Conservation (phyloP, 2,329 filamentous ascomycete genomes). For the Fusarium nygamai region DNA sequence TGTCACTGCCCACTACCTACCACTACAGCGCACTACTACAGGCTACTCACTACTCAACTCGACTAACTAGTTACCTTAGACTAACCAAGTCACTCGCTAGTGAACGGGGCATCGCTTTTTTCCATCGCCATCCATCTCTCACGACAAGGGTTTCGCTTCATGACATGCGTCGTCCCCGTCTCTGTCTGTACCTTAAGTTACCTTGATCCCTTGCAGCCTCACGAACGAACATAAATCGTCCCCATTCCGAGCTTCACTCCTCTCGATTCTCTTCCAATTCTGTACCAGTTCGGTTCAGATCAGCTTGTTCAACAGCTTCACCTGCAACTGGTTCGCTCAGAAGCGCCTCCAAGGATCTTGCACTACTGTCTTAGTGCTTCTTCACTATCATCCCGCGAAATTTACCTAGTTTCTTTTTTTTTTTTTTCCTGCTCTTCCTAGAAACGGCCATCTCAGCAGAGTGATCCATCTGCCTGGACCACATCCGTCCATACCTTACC, state of each 20-base stretch:
- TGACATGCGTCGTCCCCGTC: constrained; percentile 38
- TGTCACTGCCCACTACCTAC: constrained; percentile 33
- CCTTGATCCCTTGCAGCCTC: constrained; percentile 41
- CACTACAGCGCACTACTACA: constrained; percentile 15
- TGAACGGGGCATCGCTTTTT: constrained; percentile 41
- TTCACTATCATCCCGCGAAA: constrained; percentile 38
- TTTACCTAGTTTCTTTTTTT: constrained; percentile 16
- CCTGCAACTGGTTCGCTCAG: constrained; percentile 42
- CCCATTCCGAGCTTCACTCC: constrained; percentile 39
- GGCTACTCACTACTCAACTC: not conserved
- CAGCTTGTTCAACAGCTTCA: constrained; percentile 36
- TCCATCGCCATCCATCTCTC: constrained; percentile 31
- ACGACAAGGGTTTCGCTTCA: constrained; percentile 40
- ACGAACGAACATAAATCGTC: constrained; percentile 46
- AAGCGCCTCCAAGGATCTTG: constrained; percentile 33
- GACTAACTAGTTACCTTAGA: not conserved
- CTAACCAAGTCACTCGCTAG: constrained; percentile 18
- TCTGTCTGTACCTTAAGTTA: constrained; percentile 28
- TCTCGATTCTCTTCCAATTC: constrained; percentile 17
- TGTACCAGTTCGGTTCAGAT: constrained; percentile 38
- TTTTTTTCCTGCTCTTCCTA: constrained; percentile 18
- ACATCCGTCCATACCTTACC: constrained; percentile 26
- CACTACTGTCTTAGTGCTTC: constrained; percentile 44
- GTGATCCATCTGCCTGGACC: constrained; percentile 41
- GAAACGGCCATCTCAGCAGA: constrained; percentile 41